These are phyloP conservation scores for Camelina laxa DNA, from an alignment of 345 rosid species.

Conservation along the genomic window DNA sequence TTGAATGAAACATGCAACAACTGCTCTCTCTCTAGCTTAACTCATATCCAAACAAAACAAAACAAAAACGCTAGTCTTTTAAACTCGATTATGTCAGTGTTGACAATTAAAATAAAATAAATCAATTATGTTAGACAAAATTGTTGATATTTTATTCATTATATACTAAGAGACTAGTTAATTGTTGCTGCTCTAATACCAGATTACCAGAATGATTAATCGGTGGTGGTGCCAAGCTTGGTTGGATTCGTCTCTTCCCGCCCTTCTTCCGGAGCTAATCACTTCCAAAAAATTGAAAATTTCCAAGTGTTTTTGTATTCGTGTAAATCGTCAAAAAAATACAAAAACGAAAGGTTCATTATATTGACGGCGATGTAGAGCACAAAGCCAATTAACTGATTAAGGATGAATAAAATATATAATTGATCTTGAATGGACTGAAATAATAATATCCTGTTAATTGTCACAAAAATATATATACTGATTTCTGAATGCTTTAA, in stretches of 20 bases:
- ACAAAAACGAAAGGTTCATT: neutral
- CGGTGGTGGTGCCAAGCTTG: neutral
- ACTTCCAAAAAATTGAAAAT: constrained; percentile 16
- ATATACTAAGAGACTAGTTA: too few relatives aligned
- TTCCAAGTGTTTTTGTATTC: neutral
- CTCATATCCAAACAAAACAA: neutral
- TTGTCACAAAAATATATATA: too few relatives aligned
- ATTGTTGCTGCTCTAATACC: neutral
- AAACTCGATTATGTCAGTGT: neutral
- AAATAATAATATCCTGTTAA: neutral
- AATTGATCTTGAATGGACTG: too few relatives aligned
- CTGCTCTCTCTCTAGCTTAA: constrained; percentile 2
- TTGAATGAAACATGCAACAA: constrained; percentile 37
- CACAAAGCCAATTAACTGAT: too few relatives aligned
- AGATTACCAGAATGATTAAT: neutral
- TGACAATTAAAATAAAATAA: neutral
- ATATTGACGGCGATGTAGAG: neutral
- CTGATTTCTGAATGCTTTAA: neutral
- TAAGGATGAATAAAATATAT: neutral
- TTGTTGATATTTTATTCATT: neutral
- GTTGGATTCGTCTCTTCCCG: constrained; percentile 16
- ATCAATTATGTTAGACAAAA: neutral
- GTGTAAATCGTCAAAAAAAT: neutral
- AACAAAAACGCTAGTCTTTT: neutral
- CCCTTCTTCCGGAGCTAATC: constrained; percentile 18